Conservation (phyloP, 169 alveolate species). For the Cryptosporidium ryanae region DNA sequence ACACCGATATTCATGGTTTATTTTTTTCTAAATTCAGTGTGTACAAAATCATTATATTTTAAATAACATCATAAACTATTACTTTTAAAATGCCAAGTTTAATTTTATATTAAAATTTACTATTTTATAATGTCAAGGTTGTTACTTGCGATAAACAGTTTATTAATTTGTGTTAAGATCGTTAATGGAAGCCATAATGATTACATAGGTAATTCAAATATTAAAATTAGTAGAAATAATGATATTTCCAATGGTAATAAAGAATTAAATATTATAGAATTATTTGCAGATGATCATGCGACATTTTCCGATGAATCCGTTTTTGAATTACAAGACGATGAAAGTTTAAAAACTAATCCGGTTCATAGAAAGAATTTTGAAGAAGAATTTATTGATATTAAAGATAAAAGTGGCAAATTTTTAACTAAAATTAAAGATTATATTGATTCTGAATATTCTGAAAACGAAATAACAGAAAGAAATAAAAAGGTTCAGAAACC, state of each 20-base stretch:
- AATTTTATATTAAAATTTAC: neutral
- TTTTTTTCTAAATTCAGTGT: neutral
- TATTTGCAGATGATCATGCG: neutral
- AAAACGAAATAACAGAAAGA: neutral
- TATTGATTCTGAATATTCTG: constrained; percentile 1
- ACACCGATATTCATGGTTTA: constrained; percentile 52
- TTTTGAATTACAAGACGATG: neutral
- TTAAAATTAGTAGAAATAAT: neutral
- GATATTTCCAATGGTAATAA: neutral
- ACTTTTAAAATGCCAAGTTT: neutral
- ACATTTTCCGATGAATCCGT: neutral
- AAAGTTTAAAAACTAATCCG: neutral
- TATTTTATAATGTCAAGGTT: neutral
- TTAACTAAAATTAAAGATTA: neutral
- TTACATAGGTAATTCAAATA: neutral
- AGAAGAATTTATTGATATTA: neutral
- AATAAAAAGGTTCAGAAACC: constrained; percentile 6
- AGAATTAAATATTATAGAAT: too few relatives aligned
- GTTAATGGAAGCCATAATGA: neutral
- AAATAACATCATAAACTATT: neutral
- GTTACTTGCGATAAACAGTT: neutral
- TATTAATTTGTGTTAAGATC: neutral
- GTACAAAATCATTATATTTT: neutral
- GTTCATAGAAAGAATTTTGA: too few relatives aligned
- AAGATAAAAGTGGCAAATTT: neutral